Evolutionary conservation across 495 filamentous ascomycete species (phyloP), one percentile per base, ranked within the genome.

Genomic region (Barbatosphaeria neglecta): DNA sequence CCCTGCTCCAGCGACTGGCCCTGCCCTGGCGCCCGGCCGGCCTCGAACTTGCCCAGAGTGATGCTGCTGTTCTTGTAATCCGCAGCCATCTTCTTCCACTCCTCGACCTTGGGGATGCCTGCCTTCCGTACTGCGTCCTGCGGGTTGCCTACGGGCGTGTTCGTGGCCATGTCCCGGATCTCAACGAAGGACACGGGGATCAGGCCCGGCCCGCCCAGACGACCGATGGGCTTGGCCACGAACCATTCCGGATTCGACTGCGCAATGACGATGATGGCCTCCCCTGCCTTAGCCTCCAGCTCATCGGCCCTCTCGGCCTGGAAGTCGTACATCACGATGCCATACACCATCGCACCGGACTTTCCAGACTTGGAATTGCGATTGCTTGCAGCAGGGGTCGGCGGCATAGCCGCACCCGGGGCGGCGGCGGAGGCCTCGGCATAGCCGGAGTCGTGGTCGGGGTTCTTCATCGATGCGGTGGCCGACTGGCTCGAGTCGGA

Each of bases 211-310:
- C 92, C 92, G 19, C 92, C 92, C 18, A 97, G 73, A 53, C 93
- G 76, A 44, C 90, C 89, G 57, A 97, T 98, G 6, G 92, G 93
- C 66, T 98, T 98, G 15, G 93, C 93, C 55, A 98, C 92, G 57
- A 96, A 98, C 92, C 92, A 98, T 62, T 98, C 92, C 28, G 90
- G 89, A 56, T 97, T 96, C n/a, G 92, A 97, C 64, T 96, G 92
- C 33, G 92, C 92, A 60, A 97, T 97, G 22, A 97, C 89, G 47
- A 98, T 95, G 57, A 98, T 96, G 28, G 87, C 85, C 63, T 98
- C 92, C 46, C 92, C 93, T 40, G 83, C 80, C 62, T 92, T 93
- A 22, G 93, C 93, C 51, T 96, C 90, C 51, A 98, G 65, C 64
- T 98, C 92, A 53, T 97, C 93, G 2, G 90, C 86, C 44, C 93